phyloP scores from a whole-genome alignment of 2,329 filamentous ascomycete genomes.

The Sphaerostilbella broomeana region DNA sequence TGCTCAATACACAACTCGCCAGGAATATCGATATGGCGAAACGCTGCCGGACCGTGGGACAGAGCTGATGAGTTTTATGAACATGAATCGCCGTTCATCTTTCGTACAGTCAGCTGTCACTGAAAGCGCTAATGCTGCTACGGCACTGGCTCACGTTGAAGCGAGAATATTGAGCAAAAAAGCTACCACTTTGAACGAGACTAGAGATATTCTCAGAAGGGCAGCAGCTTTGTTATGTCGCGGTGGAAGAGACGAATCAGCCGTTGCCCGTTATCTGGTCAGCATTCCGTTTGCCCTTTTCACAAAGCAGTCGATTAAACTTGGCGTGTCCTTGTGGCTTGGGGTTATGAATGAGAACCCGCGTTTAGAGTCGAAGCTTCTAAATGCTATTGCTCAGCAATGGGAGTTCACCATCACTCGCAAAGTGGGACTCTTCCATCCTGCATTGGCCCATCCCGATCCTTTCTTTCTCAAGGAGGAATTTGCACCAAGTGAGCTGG shows the following conservation, averaged over 20 bases:
- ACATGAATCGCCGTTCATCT: slow-evolving; percentile 45
- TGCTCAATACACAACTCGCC: slow-evolving; percentile 92
- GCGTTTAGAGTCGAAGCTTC: slow-evolving; percentile 73
- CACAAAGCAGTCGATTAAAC: slow-evolving; percentile 89
- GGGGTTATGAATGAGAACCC: slow-evolving; percentile 96
- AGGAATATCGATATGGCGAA: slow-evolving; percentile 89
- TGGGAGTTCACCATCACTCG: slow-evolving; percentile 82
- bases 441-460: slow-evolving; percentile 65
- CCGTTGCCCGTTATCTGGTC: slow-evolving; percentile 81
- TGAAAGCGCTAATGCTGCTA: slow-evolving; percentile 53
- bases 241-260: slow-evolving; percentile 65
- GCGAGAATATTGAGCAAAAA: slow-evolving; percentile 62
- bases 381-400: slow-evolving; percentile 80
- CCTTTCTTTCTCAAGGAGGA: slow-evolving; percentile 90
- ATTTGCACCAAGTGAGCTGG: slow-evolving; percentile 83
- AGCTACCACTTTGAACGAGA: slow-evolving; percentile 62
- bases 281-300: slow-evolving; percentile 90
- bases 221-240: slow-evolving; percentile 83
- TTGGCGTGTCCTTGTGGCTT: slow-evolving; percentile 92
- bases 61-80: slow-evolving; percentile 58
- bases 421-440: slow-evolving; percentile 74
- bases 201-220: slow-evolving; percentile 74
- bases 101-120: slow-evolving; percentile 45
- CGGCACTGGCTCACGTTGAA: slow-evolving; percentile 66
- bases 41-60: slow-evolving; percentile 61